Base-by-base conservation (phyloP, 2,329 filamentous ascomycete genomes). In the Alternaria ventricosa region DNA sequence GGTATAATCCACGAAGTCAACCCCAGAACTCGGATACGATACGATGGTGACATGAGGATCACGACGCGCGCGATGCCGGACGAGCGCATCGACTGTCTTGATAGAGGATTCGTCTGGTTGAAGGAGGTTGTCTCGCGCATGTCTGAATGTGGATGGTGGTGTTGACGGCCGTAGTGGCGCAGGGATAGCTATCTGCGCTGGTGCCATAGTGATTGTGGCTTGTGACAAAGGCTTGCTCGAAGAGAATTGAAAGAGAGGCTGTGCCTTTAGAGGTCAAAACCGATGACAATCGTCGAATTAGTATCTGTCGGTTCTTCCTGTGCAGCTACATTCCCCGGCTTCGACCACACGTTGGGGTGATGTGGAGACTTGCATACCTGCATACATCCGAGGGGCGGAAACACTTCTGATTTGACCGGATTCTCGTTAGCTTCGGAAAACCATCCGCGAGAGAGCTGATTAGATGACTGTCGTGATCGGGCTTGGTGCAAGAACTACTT, bases 1-100 rank as follows among this genome's bases (percentile, higher is more conserved):
- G 1, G 83, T 82, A 66, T 85, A 86, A 67, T 85, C 78, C 33
- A 83, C 80, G 73, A 84, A 86, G 2, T 81, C 71, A 30, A 81
- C 78, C 6, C 82, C 82, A 2, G 76, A 77, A 5, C 75, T 78
- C 3, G 84, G 83, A 55, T 86, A 86, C 0, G 81, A 82, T 4
- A 84, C 71, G 11, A 83, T 76, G 18, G 78, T 78, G 3, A 75
- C 68, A 56, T 82, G 65, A 1, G 80, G 71, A n/a, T 76, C 69
- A 9, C 71, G 67, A 3, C 72, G 70, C 12, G 81, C 80, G 28
- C 82, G 73, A 3, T 77, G 73, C 9, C 81, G 76, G 6, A 83
- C 68, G 11, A 83, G 72, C 20, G 78, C 79, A 56, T 83, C 81
- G 28, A 83, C 74, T 1, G 80, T 82, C 23, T 66, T 62, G 18